Evolutionary conservation across 2,329 filamentous ascomycete species (phyloP).

Genomic region (Penicillium sumatraense): DNA sequence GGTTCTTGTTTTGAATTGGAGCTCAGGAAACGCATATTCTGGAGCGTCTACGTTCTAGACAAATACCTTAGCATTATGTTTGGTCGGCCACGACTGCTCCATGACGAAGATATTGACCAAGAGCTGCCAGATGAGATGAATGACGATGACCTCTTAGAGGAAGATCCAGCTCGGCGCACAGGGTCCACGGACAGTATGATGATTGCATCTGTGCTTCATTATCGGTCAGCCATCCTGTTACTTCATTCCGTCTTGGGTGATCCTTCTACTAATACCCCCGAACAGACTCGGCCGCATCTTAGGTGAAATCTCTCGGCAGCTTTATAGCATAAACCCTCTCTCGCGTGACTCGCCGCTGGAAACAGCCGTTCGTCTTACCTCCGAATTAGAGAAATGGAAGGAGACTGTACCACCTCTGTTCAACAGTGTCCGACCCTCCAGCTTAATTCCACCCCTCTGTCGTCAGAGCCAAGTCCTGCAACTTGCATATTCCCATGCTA

Average conservation of each 20-base stretch:
- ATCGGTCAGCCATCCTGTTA: conserved; percentile 29
- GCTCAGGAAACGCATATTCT: conserved; percentile 63
- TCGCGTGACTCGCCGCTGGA: conserved; percentile 37
- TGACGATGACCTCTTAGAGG: conserved; percentile 60
- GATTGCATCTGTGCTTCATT: conserved; percentile 45
- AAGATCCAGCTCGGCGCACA: conserved; percentile 41
- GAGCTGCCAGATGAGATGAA: conserved; percentile 60
- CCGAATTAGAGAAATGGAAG: conserved; percentile 43
- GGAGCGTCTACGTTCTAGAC: conserved; percentile 66
- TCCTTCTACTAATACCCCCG: not conserved
- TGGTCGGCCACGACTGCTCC: conserved; percentile 63
- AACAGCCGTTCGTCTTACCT: conserved; percentile 38
- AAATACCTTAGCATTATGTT: conserved; percentile 68
- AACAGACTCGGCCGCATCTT: conserved; percentile 56
- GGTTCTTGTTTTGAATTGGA: conserved; percentile 49
- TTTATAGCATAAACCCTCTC: conserved; percentile 41
- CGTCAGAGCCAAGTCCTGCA: conserved; percentile 45
- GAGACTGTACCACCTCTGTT: conserved; percentile 40
- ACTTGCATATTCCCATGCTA: conserved; percentile 44
- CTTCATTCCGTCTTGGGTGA: not conserved
- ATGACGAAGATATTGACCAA: conserved; percentile 68
- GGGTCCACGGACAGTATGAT: conserved; percentile 45
- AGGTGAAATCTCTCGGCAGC: conserved; percentile 52
- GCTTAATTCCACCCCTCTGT: conserved; percentile 43
- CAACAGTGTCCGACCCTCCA: conserved; percentile 41